phyloP scores from a whole-genome alignment of 83 land plant genomes.

The Thuja plicata region DNA sequence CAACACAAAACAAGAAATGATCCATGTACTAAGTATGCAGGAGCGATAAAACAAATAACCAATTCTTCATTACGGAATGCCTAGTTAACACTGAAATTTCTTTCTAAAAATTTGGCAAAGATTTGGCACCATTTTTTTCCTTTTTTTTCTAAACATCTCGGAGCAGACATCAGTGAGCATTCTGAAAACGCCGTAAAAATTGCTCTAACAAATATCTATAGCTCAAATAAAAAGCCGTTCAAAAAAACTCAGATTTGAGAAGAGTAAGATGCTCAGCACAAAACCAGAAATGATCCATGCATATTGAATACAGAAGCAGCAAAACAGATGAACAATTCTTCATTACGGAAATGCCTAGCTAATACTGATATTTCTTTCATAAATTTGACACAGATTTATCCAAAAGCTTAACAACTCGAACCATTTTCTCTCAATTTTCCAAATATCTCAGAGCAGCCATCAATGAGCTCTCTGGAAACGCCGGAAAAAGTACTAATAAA shows the following conservation, averaged over 20 bases:
- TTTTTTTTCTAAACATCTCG: not conserved
- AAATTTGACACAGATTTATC: too few relatives aligned
- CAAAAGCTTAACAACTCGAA: too few relatives aligned
- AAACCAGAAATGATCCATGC: not conserved
- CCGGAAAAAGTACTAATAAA: not conserved
- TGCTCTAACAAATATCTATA: not conserved
- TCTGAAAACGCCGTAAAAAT: not conserved
- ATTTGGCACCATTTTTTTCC: too few relatives aligned
- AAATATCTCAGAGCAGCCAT: not conserved
- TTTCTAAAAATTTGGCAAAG: not conserved
- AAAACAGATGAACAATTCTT: not conserved
- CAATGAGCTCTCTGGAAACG: not conserved
- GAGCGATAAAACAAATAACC: not conserved
- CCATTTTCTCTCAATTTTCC: not conserved
- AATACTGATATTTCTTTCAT: not conserved
- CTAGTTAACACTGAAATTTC: not conserved
- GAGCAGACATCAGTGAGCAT: not conserved
- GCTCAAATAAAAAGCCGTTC: not conserved
- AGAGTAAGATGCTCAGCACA: not conserved
- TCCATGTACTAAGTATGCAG: not conserved
- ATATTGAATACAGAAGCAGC: not conserved
- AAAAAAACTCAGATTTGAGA: not conserved
- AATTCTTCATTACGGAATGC: not conserved
- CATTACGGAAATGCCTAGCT: not conserved
- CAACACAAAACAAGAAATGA: not conserved